Conservation (phyloP, 176 grass and related monocot species). For the Juncus inflexus region DNA sequence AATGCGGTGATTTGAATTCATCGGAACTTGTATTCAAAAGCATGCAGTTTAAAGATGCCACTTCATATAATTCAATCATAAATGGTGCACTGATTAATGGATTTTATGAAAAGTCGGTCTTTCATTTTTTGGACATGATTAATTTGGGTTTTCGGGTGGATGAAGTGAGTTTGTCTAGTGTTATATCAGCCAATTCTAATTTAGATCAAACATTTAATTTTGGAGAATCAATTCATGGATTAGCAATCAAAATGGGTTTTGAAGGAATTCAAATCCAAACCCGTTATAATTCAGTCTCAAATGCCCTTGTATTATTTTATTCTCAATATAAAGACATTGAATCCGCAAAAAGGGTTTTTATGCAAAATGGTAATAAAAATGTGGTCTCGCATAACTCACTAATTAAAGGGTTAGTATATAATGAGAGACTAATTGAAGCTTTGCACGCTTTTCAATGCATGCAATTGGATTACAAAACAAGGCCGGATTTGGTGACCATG, state of each 20-base stretch:
- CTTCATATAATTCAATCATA: constrained; percentile 79
- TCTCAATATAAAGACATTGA: constrained; percentile 34
- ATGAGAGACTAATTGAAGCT: constrained; percentile 29
- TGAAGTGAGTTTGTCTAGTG: constrained; percentile 54
- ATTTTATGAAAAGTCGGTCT: constrained; percentile 21
- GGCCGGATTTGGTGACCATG: constrained; percentile 47
- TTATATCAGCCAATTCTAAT: constrained; percentile 37
- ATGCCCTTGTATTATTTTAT: constrained; percentile 67
- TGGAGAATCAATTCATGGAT: constrained; percentile 65
- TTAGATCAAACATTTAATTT: constrained; percentile 24
- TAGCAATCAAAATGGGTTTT: constrained; percentile 45
- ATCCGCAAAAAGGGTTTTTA: constrained; percentile 37
- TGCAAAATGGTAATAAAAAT: constrained; percentile 36
- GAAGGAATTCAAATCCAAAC: constrained; percentile 14
- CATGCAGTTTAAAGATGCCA: constrained; percentile 43
- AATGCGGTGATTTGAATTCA: constrained; percentile 35
- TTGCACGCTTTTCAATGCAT: constrained; percentile 42
- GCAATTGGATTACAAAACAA: constrained; percentile 26
- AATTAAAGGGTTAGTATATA: constrained; percentile 56
- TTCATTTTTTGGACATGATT: constrained; percentile 65
- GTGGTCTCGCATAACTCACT: constrained; percentile 70
- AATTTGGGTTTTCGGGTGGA: constrained; percentile 26
- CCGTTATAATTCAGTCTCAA: constrained; percentile 37
- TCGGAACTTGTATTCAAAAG: constrained; percentile 44
- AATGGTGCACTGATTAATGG: constrained; percentile 46